Base-by-base conservation (phyloP, 2,329 filamentous ascomycete genomes). In the Diaporthe ilicicola region DNA sequence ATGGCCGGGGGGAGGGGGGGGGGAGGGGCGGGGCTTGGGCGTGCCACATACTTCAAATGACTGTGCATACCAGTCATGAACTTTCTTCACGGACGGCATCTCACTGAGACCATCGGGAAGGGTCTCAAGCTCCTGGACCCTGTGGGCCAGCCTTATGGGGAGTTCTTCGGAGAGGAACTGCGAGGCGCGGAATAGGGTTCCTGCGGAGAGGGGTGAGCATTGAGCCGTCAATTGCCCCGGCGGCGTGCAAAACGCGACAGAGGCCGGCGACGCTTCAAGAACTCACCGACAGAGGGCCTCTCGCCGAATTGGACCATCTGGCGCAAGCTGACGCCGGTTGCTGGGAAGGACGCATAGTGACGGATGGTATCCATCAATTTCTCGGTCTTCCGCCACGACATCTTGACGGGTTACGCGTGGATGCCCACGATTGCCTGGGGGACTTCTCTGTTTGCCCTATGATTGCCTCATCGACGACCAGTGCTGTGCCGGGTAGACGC, bases 221-320 rank as follows among this genome's bases (percentile, higher is more conserved):
- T 53, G 51, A 56, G 59, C 55, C 51, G 72, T 24, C 54, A 70
- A 46, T 48, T 71, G 42, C 12, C 65, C 22, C n/a, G 17, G 8
- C 54, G 34, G 42, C 54, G 34, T 32, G 48, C 32, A 44, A 32
- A 44, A 44, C 10, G n/a, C 19, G 67, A 51, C 27, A 37, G 62
- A 72, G 72, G 67, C 67, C 44, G 42, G 27, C 34, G 53, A 48
- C 48, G 54, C 27, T 34, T 29, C 39, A 48, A 27, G 24, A 70
- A 82, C 88, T 78, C 86, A 96, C 94, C 94, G 77, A 91, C 93
- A 19, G 95, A 98, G 67, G 95, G 95, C 81, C 91, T 93, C 85
- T 97, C 94, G 79, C 95, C 95, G 82, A 98, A 98, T 82, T 98
- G 95, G 71, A 98, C 95, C 96, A 99, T 99, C 88, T 99, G 96